phyloP scores from a whole-genome alignment of 192 early-diverging fungal genomes.

The Pilobolus umbonatus region DNA sequence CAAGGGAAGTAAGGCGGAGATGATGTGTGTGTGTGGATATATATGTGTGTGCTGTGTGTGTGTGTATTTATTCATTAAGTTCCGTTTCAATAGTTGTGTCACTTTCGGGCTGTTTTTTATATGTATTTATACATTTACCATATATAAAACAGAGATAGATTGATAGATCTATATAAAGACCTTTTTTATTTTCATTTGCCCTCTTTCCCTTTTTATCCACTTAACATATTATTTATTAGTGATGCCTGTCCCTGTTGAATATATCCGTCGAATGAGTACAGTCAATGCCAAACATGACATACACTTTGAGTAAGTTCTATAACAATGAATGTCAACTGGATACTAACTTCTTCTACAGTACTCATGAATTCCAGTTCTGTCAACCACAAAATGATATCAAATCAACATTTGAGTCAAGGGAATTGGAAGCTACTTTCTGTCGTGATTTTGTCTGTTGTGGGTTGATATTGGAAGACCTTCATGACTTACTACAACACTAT shows the following conservation, averaged over 20 bases:
- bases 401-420: conserved; percentile 52
- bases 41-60: no score
- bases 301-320: conserved; percentile 35
- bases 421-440: conserved; percentile 87
- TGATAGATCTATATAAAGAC: conserved; percentile 4
- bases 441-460: conserved; percentile 97
- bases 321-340: not conserved
- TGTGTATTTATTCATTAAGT: no score
- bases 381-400: conserved; percentile 26
- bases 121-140: conserved; percentile 1
- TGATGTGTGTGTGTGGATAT: no score
- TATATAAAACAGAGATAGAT: no score
- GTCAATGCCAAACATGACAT: conserved; percentile 32
- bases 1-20: no score
- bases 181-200: not conserved
- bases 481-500: conserved; percentile 94
- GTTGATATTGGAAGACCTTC: conserved; percentile 78
- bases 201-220: conserved; percentile 1
- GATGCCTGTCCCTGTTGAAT: conserved; percentile 37
- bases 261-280: conserved; percentile 29
- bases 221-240: not conserved
- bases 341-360: conserved; percentile 8
- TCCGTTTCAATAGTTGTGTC: no score
- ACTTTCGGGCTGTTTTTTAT: conserved; percentile 16
- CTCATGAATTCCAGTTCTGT: conserved; percentile 28